These are phyloP conservation scores for Funneliformis mosseae DNA, from an alignment of 192 early-diverging fungal species.

Conservation along the genomic window DNA sequence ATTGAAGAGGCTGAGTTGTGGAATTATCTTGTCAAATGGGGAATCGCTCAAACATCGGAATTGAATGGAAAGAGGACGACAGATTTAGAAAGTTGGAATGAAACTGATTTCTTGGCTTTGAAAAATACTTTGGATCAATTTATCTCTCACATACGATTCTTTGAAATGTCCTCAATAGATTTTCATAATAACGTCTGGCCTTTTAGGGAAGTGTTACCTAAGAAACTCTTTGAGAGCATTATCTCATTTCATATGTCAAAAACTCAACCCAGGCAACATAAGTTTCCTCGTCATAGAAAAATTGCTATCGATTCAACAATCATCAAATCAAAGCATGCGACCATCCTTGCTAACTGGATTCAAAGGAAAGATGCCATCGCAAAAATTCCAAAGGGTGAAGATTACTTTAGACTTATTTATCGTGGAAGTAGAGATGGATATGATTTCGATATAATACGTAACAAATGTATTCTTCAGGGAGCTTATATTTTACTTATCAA, in stretches of 20 bases:
- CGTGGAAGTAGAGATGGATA: constrained; percentile 5
- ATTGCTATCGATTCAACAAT: neutral
- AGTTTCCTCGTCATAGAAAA: neutral
- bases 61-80: neutral
- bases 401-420: constrained; percentile 4
- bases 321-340: neutral
- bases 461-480: neutral
- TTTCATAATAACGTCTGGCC: constrained; percentile 1
- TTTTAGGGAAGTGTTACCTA: neutral
- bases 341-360: neutral
- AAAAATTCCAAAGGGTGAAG: neutral
- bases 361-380: neutral
- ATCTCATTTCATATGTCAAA: neutral
- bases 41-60: neutral
- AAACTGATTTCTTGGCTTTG: neutral
- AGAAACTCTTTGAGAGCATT: neutral
- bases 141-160: neutral
- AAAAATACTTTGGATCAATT: neutral
- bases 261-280: neutral
- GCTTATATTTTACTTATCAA: neutral
- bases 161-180: constrained; percentile 1
- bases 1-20: constrained; percentile 25
- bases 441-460: neutral
- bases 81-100: neutral
- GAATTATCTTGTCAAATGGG: constrained; percentile 30